phyloP scores from a whole-genome alignment of 352 stramenopile species.

The Phytophthora uliginosa region DNA sequence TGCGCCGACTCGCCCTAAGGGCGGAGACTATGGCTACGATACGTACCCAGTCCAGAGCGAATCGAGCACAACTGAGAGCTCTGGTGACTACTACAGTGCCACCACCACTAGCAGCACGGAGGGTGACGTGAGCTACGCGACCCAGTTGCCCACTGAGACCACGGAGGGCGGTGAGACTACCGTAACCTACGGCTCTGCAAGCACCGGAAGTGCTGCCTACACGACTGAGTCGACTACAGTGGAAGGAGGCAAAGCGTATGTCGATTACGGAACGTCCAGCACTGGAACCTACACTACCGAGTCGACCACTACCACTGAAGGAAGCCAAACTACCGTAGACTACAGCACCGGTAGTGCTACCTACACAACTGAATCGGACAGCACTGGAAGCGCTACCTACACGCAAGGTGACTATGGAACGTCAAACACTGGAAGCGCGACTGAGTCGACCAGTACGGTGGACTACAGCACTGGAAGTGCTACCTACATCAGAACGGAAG shows the following conservation, averaged over 20 bases:
- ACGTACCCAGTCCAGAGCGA: background rate
- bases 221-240: slow-evolving; percentile 28
- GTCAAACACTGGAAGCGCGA: background rate
- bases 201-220: background rate
- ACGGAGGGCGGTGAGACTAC: slow-evolving; percentile 1
- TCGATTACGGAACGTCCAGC: background rate
- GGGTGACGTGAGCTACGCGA: background rate
- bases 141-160: background rate
- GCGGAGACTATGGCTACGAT: background rate
- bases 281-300: background rate
- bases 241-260: background rate
- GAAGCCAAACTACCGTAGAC: background rate
- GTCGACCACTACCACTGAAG: background rate
- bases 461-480: background rate
- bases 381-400: background rate
- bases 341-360: background rate
- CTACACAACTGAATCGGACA: background rate
- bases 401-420: background rate
- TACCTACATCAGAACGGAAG: background rate
- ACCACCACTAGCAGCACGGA: background rate
- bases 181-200: background rate
- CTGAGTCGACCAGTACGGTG: no score
- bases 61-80: background rate
- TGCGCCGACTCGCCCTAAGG: background rate
- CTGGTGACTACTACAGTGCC: background rate